Percentiles rank a stretch among this genome's conserved stretches.
Evolutionary conservation across 2,329 filamentous ascomycete genomes (phyloP).

Genomic region (Diaporthe australafricana): DNA sequence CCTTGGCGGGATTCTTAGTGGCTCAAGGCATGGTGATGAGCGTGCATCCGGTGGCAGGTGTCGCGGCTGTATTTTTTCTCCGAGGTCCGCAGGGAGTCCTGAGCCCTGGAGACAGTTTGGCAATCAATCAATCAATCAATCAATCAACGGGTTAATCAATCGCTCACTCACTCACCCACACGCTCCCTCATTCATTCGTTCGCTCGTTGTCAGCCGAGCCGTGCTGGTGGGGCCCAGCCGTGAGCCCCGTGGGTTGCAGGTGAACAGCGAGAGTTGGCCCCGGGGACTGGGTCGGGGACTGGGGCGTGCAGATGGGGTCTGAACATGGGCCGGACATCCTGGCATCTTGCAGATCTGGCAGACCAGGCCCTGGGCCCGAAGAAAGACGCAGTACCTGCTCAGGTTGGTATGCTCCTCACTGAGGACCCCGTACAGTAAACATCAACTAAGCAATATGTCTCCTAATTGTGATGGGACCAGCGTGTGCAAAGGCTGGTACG

Average conservation of each 20-base stretch:
- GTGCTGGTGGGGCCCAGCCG: constrained; percentile 3
- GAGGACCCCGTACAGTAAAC: not conserved
- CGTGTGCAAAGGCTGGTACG: constrained; percentile 11
- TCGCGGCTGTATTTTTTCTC: not conserved
- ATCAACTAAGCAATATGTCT: not conserved
- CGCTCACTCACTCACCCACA: too few species aligned
- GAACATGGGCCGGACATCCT: constrained; percentile 15
- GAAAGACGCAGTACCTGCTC: not conserved
- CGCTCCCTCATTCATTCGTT: not conserved
- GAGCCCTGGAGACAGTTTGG: not conserved
- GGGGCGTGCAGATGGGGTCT: not conserved
- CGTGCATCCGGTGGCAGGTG: not conserved
- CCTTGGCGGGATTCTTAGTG: not conserved
- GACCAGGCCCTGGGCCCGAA: not conserved
- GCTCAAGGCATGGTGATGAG: not conserved
- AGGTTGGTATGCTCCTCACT: not conserved
- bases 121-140: not conserved
- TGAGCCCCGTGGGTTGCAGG: not conserved
- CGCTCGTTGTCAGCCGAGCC: not conserved
- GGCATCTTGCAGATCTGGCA: constrained; percentile 25
- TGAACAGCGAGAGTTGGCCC: not conserved
- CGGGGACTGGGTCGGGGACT: constrained; percentile 2
- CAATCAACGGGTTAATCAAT: too few species aligned
- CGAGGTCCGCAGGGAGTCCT: not conserved
- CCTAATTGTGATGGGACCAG: constrained; percentile 5